Conservation (phyloP, 441 rosid genomes). For the Sinapis alba region DNA sequence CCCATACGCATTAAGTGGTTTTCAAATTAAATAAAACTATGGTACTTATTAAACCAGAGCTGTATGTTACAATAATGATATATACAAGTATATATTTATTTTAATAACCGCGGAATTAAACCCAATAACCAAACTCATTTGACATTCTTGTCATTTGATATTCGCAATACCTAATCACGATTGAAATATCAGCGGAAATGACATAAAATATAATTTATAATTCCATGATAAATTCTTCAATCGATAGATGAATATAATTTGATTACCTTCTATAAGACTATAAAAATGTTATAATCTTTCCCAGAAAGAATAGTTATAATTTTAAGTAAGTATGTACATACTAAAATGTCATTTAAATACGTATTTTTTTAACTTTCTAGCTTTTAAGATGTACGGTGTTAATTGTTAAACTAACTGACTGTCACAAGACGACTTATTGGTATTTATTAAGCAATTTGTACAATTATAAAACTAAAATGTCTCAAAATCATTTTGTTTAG, state of each 20-base stretch:
- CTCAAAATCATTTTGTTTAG: not conserved
- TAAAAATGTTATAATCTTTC: not conserved
- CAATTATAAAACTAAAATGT: not conserved
- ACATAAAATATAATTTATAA: not conserved
- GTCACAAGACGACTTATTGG: not conserved
- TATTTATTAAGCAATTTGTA: not conserved
- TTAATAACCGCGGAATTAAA: not conserved
- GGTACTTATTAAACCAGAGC: not conserved
- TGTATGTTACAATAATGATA: not conserved
- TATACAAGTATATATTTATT: not conserved
- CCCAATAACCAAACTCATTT: not conserved
- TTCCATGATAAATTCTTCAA: not conserved
- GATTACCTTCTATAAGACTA: not conserved
- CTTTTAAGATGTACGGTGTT: not conserved
- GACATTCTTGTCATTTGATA: not conserved
- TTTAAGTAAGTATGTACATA: not conserved
- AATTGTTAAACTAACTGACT: not conserved
- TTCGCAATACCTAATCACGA: not conserved
- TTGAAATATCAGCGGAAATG: not conserved
- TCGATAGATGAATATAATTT: not conserved
- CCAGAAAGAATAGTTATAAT: not conserved
- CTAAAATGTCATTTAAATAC: not conserved
- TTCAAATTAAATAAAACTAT: not conserved
- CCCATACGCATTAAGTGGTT: slow-evolving; percentile 3
- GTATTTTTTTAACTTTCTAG: not conserved